Percentiles rank a stretch among this genome's conserved stretches.
Conservation (phyloP, 2,329 filamentous ascomycete genomes). For the Fusarium pseudocircinatum region DNA sequence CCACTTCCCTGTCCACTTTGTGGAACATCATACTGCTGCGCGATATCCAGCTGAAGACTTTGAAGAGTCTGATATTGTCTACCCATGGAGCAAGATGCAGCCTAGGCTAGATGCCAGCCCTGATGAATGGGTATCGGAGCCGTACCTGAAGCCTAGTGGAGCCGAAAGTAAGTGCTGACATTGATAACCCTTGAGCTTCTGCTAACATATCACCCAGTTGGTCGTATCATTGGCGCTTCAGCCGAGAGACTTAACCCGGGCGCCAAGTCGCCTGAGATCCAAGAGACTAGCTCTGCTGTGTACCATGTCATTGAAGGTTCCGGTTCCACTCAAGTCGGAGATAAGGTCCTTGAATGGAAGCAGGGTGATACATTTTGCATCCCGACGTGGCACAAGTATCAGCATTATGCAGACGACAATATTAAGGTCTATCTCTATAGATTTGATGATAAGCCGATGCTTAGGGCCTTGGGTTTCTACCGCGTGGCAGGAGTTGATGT, state of each 20-base stretch:
- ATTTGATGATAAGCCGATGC: slow-evolving; percentile 66
- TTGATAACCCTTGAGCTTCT: neutral
- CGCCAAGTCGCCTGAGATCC: slow-evolving; percentile 48
- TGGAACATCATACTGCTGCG: slow-evolving; percentile 56
- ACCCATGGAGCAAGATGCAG: slow-evolving; percentile 60
- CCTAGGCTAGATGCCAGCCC: slow-evolving; percentile 47
- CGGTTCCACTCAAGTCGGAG: slow-evolving; percentile 53
- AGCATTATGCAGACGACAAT: slow-evolving; percentile 53
- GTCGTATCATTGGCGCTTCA: slow-evolving; percentile 56
- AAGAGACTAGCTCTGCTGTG: slow-evolving; percentile 62
- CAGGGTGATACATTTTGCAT: slow-evolving; percentile 64
- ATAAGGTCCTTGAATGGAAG: slow-evolving; percentile 53
- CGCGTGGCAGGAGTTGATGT: slow-evolving; percentile 18
- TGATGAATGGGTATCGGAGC: slow-evolving; percentile 4
- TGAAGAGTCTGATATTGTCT: slow-evolving; percentile 57
- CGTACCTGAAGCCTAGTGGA: slow-evolving; percentile 48
- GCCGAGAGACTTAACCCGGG: slow-evolving; percentile 56
- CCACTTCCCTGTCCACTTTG: slow-evolving; percentile 63
- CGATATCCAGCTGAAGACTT: slow-evolving; percentile 58
- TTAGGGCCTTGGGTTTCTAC: slow-evolving; percentile 61
- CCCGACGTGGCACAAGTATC: slow-evolving; percentile 60
- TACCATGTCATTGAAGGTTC: slow-evolving; percentile 62
- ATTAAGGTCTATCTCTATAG: slow-evolving; percentile 59
- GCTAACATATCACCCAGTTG: neutral
- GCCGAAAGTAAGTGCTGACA: slow-evolving; percentile 39